Evolutionary conservation across 163 green algal genomes (phyloP).

Genomic region (Coccomyxa subellipsoidea): DNA sequence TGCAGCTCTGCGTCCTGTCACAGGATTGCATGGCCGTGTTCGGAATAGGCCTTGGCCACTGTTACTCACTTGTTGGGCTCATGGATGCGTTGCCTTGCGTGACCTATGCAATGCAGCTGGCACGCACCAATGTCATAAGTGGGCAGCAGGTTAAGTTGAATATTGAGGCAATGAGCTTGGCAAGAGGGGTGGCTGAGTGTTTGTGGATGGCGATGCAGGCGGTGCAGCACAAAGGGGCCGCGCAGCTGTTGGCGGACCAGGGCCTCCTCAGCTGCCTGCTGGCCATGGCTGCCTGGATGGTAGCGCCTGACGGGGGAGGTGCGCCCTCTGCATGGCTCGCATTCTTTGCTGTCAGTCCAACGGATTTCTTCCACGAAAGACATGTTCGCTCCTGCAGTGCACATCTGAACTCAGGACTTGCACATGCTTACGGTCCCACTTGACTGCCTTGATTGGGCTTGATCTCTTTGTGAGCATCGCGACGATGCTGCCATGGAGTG

Average conservation of each 20-base stretch:
- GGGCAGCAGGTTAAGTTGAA: too few species aligned
- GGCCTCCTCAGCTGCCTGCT: constrained; percentile 19
- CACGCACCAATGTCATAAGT: too few species aligned
- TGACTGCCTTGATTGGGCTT: background rate
- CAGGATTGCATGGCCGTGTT: too few species aligned
- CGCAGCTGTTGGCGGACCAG: constrained; percentile 35
- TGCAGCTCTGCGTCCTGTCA: background rate
- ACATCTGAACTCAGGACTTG: background rate
- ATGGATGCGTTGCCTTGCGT: too few species aligned
- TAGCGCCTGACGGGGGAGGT: constrained; percentile 27
- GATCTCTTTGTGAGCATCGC: background rate
- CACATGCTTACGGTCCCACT: background rate
- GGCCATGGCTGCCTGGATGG: constrained; percentile 24
- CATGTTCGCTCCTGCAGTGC: background rate
- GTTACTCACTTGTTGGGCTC: too few species aligned
- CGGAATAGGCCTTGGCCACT: too few species aligned
- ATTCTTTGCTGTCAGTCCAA: background rate
- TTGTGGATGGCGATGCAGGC: background rate
- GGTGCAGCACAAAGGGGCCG: constrained; percentile 12
- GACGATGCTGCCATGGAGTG: too few species aligned
- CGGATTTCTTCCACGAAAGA: background rate
- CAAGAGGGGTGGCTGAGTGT: too few species aligned
- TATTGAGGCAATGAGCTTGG: too few species aligned
- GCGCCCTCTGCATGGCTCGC: background rate
- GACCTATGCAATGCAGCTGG: too few species aligned